Evolutionary conservation across 2,329 filamentous ascomycete genomes (phyloP).

Genomic region (Penicillium olsonii): DNA sequence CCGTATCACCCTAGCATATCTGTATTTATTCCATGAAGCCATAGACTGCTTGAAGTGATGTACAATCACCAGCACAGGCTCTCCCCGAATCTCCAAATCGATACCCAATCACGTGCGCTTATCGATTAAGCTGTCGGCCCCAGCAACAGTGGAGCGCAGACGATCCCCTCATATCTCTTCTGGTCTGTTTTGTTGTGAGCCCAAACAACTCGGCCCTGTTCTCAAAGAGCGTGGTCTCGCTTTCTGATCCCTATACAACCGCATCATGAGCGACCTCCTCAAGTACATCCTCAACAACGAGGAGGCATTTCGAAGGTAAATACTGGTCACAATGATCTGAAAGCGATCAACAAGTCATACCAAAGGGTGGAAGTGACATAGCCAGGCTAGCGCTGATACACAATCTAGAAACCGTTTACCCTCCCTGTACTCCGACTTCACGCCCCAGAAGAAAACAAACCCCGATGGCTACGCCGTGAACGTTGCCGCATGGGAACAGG

Average conservation of each 20-base stretch:
- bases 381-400: conserved; percentile 3
- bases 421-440: conserved; percentile 87
- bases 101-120: background rate
- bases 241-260: background rate
- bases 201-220: background rate
- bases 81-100: background rate
- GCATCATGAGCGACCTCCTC: conserved; percentile 60
- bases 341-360: background rate
- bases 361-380: background rate
- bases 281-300: conserved; percentile 65
- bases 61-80: background rate
- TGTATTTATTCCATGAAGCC: no score
- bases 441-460: conserved; percentile 71
- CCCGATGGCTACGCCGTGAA: conserved; percentile 85
- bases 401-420: conserved; percentile 69
- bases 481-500: conserved; percentile 74
- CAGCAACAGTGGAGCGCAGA: background rate
- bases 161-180: background rate
- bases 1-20: no score
- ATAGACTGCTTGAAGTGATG: no score
- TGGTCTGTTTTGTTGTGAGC: background rate
- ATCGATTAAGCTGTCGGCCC: background rate
- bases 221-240: background rate
- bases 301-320: conserved; percentile 59
- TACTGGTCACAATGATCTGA: conserved; percentile 24